Percentiles rank a stretch among this genome's conserved stretches.
These are phyloP conservation scores for Penicillium steckii DNA, from an alignment of 495 filamentous ascomycete species.

Conservation along the genomic window DNA sequence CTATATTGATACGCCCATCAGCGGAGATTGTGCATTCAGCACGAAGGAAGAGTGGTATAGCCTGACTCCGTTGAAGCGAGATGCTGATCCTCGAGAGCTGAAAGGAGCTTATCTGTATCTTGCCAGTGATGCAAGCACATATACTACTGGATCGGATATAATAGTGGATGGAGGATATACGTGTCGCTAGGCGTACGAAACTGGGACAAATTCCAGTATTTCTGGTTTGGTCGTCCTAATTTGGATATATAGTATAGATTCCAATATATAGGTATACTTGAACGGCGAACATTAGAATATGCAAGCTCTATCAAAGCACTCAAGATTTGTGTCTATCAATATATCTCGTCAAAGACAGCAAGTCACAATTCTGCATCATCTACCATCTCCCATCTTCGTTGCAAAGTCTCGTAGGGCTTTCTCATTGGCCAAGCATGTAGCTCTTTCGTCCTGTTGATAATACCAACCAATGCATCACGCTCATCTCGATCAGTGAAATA, in stretches of 20 bases:
- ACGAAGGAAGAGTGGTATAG: constrained; percentile 16
- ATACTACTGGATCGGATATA: constrained; percentile 72
- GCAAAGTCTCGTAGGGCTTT: constrained; percentile 14
- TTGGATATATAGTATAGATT: no score
- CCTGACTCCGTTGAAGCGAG: constrained; percentile 62
- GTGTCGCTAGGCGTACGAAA: constrained; percentile 4
- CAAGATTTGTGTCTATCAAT: not conserved
- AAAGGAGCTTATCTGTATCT: constrained; percentile 82
- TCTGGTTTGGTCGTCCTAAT: no score
- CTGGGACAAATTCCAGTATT: no score
- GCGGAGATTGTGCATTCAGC: constrained; percentile 13
- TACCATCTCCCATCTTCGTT: constrained; percentile 13
- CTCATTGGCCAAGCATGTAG: constrained; percentile 20
- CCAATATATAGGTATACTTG: no score
- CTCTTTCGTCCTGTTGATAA: constrained; percentile 15
- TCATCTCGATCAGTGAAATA: constrained; percentile 27
- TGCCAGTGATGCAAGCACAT: constrained; percentile 74
- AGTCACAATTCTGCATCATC: constrained; percentile 12
- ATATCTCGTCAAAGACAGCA: not conserved
- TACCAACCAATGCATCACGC: constrained; percentile 18
- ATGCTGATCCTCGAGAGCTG: constrained; percentile 56
- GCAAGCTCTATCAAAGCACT: no score
- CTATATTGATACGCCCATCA: constrained; percentile 77
- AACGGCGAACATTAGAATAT: no score
- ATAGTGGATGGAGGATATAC: constrained; percentile 60